Conservation (phyloP, 1,139 yeast genomes). For the Debaryomyces coudertii region DNA sequence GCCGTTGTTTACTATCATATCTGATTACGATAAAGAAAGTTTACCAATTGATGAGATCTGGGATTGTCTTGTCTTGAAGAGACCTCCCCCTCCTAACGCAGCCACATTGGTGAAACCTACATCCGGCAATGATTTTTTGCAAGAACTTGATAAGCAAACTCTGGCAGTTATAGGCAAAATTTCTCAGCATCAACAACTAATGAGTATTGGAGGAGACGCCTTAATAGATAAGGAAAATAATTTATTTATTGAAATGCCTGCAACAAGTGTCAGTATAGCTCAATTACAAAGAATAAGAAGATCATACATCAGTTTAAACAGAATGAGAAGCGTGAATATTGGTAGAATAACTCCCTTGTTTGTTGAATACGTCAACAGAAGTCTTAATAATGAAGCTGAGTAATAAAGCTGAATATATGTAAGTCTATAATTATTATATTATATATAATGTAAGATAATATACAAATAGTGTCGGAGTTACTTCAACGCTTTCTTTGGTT, state of each 20-base stretch:
- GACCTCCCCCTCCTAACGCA: conserved; percentile 73
- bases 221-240: conserved; percentile 40
- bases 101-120: conserved; percentile 78
- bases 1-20: conserved; percentile 75
- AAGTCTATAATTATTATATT: conserved; percentile 3
- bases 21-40: conserved; percentile 52
- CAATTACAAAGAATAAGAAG: conserved; percentile 83
- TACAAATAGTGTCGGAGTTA: neutral
- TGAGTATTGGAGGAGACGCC: conserved; percentile 55
- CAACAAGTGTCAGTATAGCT: conserved; percentile 65
- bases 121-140: conserved; percentile 71
- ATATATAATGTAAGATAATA: conserved; percentile 2
- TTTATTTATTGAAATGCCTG: conserved; percentile 62
- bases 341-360: conserved; percentile 71
- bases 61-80: conserved; percentile 65
- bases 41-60: conserved; percentile 72
- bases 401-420: neutral
- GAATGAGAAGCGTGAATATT: conserved; percentile 71
- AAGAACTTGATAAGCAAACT: conserved; percentile 76
- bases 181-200: conserved; percentile 62
- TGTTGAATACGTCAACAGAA: conserved; percentile 69
- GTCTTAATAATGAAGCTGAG: conserved; percentile 36
- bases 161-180: conserved; percentile 61
- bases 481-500: conserved; percentile 68
- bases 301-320: conserved; percentile 76